Conservation (phyloP, 768 basidiomycete species). For the Trametes punicea region DNA sequence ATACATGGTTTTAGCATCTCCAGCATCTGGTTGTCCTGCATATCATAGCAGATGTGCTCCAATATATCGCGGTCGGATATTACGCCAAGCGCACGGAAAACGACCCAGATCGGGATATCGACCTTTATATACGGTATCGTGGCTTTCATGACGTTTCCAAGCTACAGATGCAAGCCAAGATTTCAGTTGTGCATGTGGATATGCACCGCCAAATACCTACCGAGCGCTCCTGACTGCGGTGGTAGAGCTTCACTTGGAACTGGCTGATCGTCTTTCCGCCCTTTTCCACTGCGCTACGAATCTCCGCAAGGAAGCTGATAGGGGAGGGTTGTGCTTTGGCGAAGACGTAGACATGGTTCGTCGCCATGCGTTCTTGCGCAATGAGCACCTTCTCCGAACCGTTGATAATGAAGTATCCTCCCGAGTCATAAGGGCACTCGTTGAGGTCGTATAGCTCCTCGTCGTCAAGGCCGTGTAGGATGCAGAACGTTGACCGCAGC, state of each 20-base stretch:
- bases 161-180: constrained; percentile 37
- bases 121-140: constrained; percentile 98
- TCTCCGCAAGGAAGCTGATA: constrained; percentile 93
- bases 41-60: constrained; percentile 97
- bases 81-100: constrained; percentile 96
- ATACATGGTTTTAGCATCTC: constrained; percentile 99
- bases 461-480: constrained; percentile 75
- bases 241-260: constrained; percentile 97
- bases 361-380: constrained; percentile 99
- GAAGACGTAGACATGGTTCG: constrained; percentile 99
- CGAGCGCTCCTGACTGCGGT: constrained; percentile 82
- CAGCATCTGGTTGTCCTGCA: constrained; percentile 92
- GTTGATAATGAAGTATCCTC: constrained; percentile 99
- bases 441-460: constrained; percentile 86
- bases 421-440: constrained; percentile 98
- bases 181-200: neutral
- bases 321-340: constrained; percentile 97
- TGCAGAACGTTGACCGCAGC: constrained; percentile 94
- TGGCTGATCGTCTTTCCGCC: constrained; percentile 98
- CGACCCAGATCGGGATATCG: constrained; percentile 98
- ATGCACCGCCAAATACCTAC: constrained; percentile 42
- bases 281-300: constrained; percentile 95
- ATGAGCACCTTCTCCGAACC: constrained; percentile 99
- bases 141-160: constrained; percentile 92
- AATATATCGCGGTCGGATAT: constrained; percentile 97